These are phyloP conservation scores for Epipyxis sp. DNA, from an alignment of 108 stramenopile genomes.

Conservation along the genomic window DNA sequence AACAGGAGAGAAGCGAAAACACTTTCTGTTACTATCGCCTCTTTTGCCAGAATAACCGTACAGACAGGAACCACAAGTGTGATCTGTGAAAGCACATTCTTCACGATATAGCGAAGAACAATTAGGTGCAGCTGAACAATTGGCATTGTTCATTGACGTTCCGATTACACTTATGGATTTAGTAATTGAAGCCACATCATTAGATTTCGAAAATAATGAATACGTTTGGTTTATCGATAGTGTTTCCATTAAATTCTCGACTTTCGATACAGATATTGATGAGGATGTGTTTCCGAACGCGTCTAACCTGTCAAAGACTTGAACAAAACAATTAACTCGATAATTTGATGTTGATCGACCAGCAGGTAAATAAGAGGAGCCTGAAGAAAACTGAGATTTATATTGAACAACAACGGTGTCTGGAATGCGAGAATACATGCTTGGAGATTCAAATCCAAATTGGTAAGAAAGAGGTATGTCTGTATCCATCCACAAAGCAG, in stretches of 20 bases:
- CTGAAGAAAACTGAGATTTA: neutral
- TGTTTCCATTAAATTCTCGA: neutral
- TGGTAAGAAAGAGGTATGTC: constrained; percentile 18
- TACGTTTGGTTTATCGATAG: neutral
- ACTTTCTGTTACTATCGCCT: neutral
- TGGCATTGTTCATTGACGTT: neutral
- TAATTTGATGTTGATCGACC: neutral
- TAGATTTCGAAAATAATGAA: neutral
- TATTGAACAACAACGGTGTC: too few relatives aligned
- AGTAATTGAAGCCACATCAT: neutral
- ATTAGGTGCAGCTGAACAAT: neutral
- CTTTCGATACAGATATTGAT: neutral
- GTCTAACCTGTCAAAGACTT: constrained; percentile 5
- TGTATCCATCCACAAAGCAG: constrained; percentile 12
- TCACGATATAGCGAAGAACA: neutral
- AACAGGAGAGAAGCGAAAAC: too few relatives aligned
- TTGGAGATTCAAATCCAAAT: constrained; percentile 5
- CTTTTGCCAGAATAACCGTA: neutral
- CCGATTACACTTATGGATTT: neutral
- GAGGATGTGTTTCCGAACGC: constrained; percentile 4
- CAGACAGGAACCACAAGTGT: neutral
- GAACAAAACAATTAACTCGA: constrained; percentile 5
- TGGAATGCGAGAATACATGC: too few relatives aligned
- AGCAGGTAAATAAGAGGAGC: constrained; percentile 12
- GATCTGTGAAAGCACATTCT: neutral